Evolutionary conservation across 2,329 filamentous ascomycete species (phyloP), one percentile per base, ranked within the genome.

Genomic region (Alternaria infectoria): DNA sequence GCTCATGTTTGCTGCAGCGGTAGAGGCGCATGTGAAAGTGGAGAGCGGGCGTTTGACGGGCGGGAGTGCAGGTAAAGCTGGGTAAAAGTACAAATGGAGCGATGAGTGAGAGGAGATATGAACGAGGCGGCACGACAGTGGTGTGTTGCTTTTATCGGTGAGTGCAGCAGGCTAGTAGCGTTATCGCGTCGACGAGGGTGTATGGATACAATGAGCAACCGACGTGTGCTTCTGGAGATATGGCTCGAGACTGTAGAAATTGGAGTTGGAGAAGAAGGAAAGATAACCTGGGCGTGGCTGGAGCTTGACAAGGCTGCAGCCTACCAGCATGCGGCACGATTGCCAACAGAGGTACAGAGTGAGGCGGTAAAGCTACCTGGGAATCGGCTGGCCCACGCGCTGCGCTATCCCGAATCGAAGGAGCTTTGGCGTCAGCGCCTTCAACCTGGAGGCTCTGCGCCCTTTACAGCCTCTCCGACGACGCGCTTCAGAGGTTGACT

Each of bases 1-100:
- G 66, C 80, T 81, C 80, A 81, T 81, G 68, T 71, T 75, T 66
- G 58, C 59, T 30, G 50, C 25, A 58, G 49, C 13, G 57, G 60
- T 58, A 57, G 56, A 56, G 44, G 61, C 62, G 64, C 65, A 67
- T 66, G 55, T 61, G 66, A 59, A 52, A 32, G 50, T 30, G 46
- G 55, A n/a, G 52, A 55, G 32, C 45, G 44, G 21, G 32, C 51
- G 60, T 59, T 60, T 56, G 50, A 21, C 23, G 28, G 36, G 17
- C 28, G 26, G 36, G 26, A 36, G 59, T 44, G 50, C 30, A 56
- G 49, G 32, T 46, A 51, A 44, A 17, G 30, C 11, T 19, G 56
- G 26, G 61, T 55, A 49, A 59, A 66, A 55, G 55, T 57, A 45
- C 54, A 36, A 50, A 52, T 47, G 52, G 46, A 36, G 11, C 15